Evolutionary conservation across 78 protist genomes (phyloP).

Genomic region (Creolimax fragrantissima): DNA sequence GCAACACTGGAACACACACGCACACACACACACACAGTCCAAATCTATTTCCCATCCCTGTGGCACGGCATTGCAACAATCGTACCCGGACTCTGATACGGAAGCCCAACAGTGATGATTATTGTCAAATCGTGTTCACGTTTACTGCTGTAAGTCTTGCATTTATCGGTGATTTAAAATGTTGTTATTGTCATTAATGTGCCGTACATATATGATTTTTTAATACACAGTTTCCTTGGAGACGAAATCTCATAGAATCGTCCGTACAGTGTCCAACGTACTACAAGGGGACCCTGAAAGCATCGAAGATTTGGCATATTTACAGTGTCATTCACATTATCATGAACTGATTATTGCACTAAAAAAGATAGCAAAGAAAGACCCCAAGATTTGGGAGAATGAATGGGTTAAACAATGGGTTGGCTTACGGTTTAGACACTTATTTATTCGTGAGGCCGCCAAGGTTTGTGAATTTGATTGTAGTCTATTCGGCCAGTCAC

Average conservation of each 20-base stretch:
- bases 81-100: no score
- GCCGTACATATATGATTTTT: neutral
- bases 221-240: neutral
- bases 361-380: neutral
- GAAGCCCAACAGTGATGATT: no score
- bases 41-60: no score
- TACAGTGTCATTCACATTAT: neutral
- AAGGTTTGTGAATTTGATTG: no score
- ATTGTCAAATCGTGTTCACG: no score
- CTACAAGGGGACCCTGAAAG: neutral
- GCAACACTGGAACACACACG: no score
- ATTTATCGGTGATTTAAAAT: neutral
- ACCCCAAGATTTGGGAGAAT: neutral
- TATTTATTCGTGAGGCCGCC: neutral
- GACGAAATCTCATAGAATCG: neutral
- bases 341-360: neutral
- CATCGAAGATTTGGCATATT: neutral
- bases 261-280: neutral
- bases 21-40: no score
- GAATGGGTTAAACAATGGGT: neutral
- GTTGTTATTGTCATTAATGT: neutral
- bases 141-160: no score
- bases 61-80: no score
- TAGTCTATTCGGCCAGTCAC: no score
- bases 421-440: neutral